phyloP scores from a whole-genome alignment of 2,329 filamentous ascomycete species.

The Phaeosphaeriaceae sp. region DNA sequence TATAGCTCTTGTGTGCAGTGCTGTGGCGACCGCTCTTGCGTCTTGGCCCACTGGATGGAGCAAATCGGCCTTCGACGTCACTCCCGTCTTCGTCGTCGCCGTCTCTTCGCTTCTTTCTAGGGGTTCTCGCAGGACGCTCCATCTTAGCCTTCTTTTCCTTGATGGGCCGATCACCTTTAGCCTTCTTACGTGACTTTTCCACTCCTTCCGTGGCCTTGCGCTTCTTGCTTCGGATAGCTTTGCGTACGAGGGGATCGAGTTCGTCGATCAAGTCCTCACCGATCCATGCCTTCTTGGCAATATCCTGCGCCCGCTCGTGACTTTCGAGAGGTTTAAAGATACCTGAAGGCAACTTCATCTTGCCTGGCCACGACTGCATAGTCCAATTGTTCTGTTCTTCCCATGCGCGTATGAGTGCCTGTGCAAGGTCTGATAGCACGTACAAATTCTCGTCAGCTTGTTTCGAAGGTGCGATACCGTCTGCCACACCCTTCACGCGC shows the following conservation, averaged over 20 bases:
- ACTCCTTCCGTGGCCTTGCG: slow-evolving; percentile 39
- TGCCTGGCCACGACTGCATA: slow-evolving; percentile 82
- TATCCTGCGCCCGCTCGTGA: slow-evolving; percentile 81
- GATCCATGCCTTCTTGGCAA: slow-evolving; percentile 85
- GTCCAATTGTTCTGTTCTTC: slow-evolving; percentile 87
- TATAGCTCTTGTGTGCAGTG: slow-evolving; percentile 53
- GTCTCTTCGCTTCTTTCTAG: slow-evolving; percentile 44
- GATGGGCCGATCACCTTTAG: slow-evolving; percentile 34
- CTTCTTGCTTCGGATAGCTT: slow-evolving; percentile 68
- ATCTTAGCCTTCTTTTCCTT: slow-evolving; percentile 43
- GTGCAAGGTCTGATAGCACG: slow-evolving; percentile 85
- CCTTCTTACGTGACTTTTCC: slow-evolving; percentile 46
- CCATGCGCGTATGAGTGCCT: slow-evolving; percentile 82
- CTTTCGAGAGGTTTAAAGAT: slow-evolving; percentile 79
- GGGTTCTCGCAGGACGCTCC: slow-evolving; percentile 45
- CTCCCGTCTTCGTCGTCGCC: slow-evolving; percentile 47
- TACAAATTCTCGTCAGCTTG: slow-evolving; percentile 76
- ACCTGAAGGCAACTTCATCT: slow-evolving; percentile 79
- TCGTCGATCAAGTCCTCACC: slow-evolving; percentile 76
- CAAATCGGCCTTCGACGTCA: slow-evolving; percentile 27
- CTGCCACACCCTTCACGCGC: slow-evolving; percentile 86
- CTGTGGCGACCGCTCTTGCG: slow-evolving; percentile 53
- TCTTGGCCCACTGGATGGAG: slow-evolving; percentile 51
- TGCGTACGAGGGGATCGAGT: slow-evolving; percentile 79
- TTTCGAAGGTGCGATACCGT: slow-evolving; percentile 71